Evolutionary conservation across 192 early-diverging fungal genomes (phyloP), one percentile per base, ranked within the genome.

Genomic region (Lobosporangium transversale): DNA sequence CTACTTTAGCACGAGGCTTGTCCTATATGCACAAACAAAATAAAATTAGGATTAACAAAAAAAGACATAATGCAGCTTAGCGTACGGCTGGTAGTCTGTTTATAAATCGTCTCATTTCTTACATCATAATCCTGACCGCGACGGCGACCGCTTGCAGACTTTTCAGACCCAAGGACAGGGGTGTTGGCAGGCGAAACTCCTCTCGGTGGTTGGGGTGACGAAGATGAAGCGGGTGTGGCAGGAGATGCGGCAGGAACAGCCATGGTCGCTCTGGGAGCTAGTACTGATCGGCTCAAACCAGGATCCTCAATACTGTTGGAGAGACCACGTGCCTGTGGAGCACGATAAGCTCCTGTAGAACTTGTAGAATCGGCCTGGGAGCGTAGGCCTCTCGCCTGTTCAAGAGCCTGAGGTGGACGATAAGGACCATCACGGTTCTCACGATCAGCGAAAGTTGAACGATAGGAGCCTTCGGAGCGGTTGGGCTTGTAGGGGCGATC

Each of bases 1-100:
- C 80, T 11, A 90, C 78, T 43, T 89, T 87, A 69, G 89, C 85
- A 62, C 89, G 86, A 30, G 87, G 74, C 61, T 90, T 88, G 24
- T 87, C 84, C 59, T 70, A 60, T 56, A 53, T 21, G 32, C 6
- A 59, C 54, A 56, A 37, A 6, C n/a, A n/a, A 11, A 24, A 45
- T 15, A 21, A 37, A 37, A 12, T n/a, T n/a, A n/a, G n/a, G n/a
- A n/a, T n/a, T n/a, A n/a, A n/a, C n/a, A n/a, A n/a, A n/a, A n/a
- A n/a, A n/a, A n/a, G n/a, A n/a, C n/a, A n/a, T n/a, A n/a, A n/a
- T n/a, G n/a, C n/a, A n/a, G n/a, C n/a, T n/a, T n/a, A n/a, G n/a
- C n/a, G n/a, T n/a, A n/a, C n/a, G n/a, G n/a, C n/a, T n/a, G n/a
- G n/a, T n/a, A n/a, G n/a, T n/a, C n/a, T n/a, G n/a, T n/a, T n/a